Conservation (phyloP, 2,329 filamentous ascomycete genomes). For the Beauveria asiatica region DNA sequence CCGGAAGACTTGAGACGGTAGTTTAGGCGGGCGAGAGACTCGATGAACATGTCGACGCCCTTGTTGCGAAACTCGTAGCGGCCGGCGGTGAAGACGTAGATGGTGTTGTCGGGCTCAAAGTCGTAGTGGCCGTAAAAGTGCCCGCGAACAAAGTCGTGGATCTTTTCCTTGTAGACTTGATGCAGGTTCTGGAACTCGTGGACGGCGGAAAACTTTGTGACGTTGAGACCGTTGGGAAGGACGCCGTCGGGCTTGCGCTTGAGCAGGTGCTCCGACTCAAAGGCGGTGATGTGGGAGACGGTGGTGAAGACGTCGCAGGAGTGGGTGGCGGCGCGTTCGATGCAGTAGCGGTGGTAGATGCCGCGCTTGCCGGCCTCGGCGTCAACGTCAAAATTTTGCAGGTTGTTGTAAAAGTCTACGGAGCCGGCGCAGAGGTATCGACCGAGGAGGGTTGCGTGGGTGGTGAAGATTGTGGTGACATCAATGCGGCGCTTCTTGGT, state of each 20-base stretch:
- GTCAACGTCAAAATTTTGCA: constrained; percentile 94
- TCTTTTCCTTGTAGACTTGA: constrained; percentile 93
- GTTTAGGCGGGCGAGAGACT: constrained; percentile 88
- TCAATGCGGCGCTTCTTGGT: constrained; percentile 93
- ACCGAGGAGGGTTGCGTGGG: constrained; percentile 88
- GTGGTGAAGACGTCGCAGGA: constrained; percentile 96
- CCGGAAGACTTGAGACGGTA: constrained; percentile 78
- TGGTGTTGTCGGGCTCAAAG: constrained; percentile 90
- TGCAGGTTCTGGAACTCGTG: constrained; percentile 99
- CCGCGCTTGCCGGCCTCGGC: constrained; percentile 94
- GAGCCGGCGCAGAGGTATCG: constrained; percentile 95
- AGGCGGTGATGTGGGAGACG: constrained; percentile 96
- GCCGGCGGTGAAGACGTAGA: constrained; percentile 96
- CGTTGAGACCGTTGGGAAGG: constrained; percentile 91
- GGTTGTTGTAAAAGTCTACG: constrained; percentile 98
- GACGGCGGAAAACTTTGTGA: constrained; percentile 93
- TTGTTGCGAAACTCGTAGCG: constrained; percentile 98
- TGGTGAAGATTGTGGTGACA: constrained; percentile 96
- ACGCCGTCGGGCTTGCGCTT: constrained; percentile 98
- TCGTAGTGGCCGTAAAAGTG: constrained; percentile 99
- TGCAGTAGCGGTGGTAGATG: constrained; percentile 97
- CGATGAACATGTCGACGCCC: constrained; percentile 99
- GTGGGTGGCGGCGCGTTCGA: constrained; percentile 88
- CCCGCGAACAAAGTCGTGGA: constrained; percentile 93
- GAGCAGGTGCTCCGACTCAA: constrained; percentile 92